Evolutionary conservation across 2,329 filamentous ascomycete species (phyloP), one percentile per base, ranked within the genome.

Genomic region (Leptographium lundbergii): DNA sequence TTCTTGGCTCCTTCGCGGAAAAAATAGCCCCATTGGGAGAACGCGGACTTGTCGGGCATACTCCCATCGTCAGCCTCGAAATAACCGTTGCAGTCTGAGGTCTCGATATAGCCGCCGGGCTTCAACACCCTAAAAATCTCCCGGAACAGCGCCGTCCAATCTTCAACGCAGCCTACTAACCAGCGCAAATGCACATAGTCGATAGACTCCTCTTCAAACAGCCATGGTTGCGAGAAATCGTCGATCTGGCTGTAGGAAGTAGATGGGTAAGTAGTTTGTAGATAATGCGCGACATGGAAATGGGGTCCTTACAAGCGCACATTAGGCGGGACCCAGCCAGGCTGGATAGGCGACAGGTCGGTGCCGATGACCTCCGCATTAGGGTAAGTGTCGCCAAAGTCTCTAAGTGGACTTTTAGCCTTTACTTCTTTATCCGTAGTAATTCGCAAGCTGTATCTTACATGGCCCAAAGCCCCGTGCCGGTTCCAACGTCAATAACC

Each of bases 41-140:
- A 61, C 19, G 66, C 63, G 1, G 59, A 59, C 34, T 52, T 61
- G 7, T 60, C 59, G 4, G 36, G 13, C 2, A 67, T 58, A 7
- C 64, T 59, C 3, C 61, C 63, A 59, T 70, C 68, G 56, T 69
- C 68, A 60, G 61, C 62, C 42, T 60, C 22, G 55, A 66, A 59
- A 34, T 48, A 27, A 6, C 60, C 54, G 19, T 58, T 59, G 0
- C 59, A 36, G 17, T 65, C 64, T 24, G 61, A 52, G 27, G 54
- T 60, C 54, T 69, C 67, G 42, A 69, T 64, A 64, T 63, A 82
- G 11, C 76, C 81, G n/a, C 80, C 81, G 0, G 81, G 80, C 63
- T 77, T 77, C 34, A 68, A 57, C 5, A 58, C 53, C 22, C 54
- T 61, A 53, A 62, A 67, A 1, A 62, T 63, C 57, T 66, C 59